Conservation (phyloP, 1,284 basidiomycete species). For the Cutaneotrichosporon sp. region DNA sequence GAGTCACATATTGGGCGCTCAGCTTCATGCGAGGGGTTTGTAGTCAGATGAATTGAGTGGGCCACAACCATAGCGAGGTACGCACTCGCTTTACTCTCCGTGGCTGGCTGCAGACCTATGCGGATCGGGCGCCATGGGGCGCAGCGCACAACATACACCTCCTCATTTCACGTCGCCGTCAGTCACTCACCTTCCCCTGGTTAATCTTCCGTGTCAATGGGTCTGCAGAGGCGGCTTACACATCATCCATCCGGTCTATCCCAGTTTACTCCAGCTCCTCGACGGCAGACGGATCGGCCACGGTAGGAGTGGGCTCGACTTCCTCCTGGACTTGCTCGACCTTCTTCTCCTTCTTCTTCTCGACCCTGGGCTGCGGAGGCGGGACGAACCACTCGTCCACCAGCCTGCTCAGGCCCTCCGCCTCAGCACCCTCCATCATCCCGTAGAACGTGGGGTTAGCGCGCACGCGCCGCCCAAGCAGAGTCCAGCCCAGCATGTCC, state of each 20-base stretch:
- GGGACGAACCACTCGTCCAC: slow-evolving; percentile 59
- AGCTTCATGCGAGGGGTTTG: too few relatives aligned
- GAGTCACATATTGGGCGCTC: too few relatives aligned
- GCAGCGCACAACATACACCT: too few relatives aligned
- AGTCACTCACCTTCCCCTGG: too few relatives aligned
- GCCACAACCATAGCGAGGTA: too few relatives aligned
- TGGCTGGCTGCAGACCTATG: too few relatives aligned
- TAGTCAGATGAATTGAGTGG: too few relatives aligned
- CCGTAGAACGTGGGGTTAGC: slow-evolving; percentile 90
- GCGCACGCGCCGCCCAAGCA: slow-evolving; percentile 68
- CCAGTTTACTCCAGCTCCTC: neutral
- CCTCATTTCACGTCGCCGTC: too few relatives aligned
- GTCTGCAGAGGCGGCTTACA: neutral
- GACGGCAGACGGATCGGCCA: neutral
- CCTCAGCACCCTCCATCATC: slow-evolving; percentile 54
- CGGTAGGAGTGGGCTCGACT: too few relatives aligned
- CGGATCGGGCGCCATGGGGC: too few relatives aligned
- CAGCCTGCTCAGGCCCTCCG: slow-evolving; percentile 67
- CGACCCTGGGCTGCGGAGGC: neutral
- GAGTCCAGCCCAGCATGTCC: slow-evolving; percentile 79
- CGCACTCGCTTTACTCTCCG: too few relatives aligned
- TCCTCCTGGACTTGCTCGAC: neutral
- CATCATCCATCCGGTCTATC: neutral
- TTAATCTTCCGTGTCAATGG: neutral
- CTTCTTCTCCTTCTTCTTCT: neutral